These are phyloP conservation scores for Gliomastix tumulicola DNA, from an alignment of 2,329 filamentous ascomycete species.

Conservation along the genomic window DNA sequence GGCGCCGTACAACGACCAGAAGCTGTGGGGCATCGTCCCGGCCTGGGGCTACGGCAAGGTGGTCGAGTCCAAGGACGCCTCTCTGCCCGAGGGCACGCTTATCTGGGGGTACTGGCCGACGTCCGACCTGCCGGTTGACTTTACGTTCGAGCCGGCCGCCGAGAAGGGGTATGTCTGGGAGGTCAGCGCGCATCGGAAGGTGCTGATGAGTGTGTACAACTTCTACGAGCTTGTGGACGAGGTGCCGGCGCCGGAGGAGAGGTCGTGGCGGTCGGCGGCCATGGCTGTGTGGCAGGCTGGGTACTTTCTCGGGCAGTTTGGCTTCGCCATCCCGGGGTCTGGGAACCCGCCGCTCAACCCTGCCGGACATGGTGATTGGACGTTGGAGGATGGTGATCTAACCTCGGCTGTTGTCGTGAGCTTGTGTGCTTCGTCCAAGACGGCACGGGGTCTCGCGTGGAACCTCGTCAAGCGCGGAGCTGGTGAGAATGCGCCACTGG, in stretches of 20 bases:
- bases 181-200: constrained; percentile 18
- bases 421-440: constrained; percentile 20
- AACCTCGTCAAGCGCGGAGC: constrained; percentile 10
- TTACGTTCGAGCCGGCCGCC: constrained; percentile 20
- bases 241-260: constrained; percentile 1
- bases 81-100: constrained; percentile 20
- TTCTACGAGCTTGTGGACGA: constrained; percentile 14
- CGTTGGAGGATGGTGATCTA: constrained; percentile 19
- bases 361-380: constrained; percentile 14
- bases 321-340: constrained; percentile 20
- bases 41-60: constrained; percentile 41
- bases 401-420: constrained; percentile 20
- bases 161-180: constrained; percentile 25
- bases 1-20: constrained; percentile 22
- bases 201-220: constrained; percentile 29
- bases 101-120: constrained; percentile 38
- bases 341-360: constrained; percentile 10
- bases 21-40: constrained; percentile 35
- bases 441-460: constrained; percentile 16
- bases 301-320: constrained; percentile 20
- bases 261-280: constrained; percentile 6
- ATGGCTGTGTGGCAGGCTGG: constrained; percentile 15
- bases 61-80: constrained; percentile 27
- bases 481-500: constrained; percentile 9
- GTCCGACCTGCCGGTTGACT: constrained; percentile 23